Base-by-base conservation (phyloP, 495 filamentous ascomycete genomes). In the Aspergillus taichungensis region DNA sequence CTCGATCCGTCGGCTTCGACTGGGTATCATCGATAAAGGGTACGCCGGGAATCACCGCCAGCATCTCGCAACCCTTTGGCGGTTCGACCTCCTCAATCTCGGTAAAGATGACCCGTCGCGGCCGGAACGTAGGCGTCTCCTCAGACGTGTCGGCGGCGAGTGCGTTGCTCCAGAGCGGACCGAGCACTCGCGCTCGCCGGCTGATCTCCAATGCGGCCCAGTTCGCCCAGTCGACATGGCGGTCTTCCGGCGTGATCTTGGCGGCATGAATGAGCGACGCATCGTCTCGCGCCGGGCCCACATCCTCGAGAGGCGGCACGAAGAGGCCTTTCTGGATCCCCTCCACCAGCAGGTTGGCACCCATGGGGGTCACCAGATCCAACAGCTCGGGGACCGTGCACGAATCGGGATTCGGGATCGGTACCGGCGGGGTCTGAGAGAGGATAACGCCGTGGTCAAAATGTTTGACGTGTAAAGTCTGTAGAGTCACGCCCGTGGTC, bases 381-480 rank as follows among this genome's bases (percentile, higher is more conserved):
- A 65, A 36, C 34, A 77, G 49, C 13, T 75, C 60, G 6, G 62
- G 55, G 4, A 75, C 61, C 8, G 69, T 74, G 34, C 60, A 68
- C 8, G 60, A 59, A 2, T 60, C 56, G 7, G 69, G 55, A 30
- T 63, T 65, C 6, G 72, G 71, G 40, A 83, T 69, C 3, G 63
- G 52, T 30, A 83, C 54, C 7, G 49, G 32, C 6, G 70, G 74
- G 0, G 79, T 83, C 62, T 90, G 89, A 6, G 76, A 65, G 10
- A 98, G 69, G 12, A 95, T 77, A 11, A 57, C 56, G 11, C 92
- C 92, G 34, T 78, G 74, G 63, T 98, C 92, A 56, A 96, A 95
- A 43, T 66, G 56, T 8, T 70, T 63, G 0, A 74, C 71, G 56
- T 95, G 81, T 32, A 98, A 71, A 6, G 88, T 95, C 60, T 97